Evolutionary conservation across 1,284 basidiomycete species (phyloP), one percentile per base, ranked within the genome.

Genomic region (Phenoliferia sp.): DNA sequence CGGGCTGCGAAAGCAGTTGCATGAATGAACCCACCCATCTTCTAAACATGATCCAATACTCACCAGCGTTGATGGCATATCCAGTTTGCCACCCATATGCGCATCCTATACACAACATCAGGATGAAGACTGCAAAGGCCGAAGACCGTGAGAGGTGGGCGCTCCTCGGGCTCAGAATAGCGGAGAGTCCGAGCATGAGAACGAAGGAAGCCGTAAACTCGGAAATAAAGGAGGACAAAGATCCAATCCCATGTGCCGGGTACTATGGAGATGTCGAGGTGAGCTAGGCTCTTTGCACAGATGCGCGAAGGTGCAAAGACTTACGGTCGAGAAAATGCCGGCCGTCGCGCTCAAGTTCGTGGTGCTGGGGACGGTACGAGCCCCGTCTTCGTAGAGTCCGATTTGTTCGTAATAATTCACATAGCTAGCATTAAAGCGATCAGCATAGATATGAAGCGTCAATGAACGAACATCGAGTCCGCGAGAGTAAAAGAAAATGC

Each of bases 81-180:
- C 58, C 58, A 2, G 58, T 59, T 19, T 59, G 58, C 34, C 34
- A 59, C 3, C 58, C 58, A 19, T 22, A 59, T 1, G 58, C 12
- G 35, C 34, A 16, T 5, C 58, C 58, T 6, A 59, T 59, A 36
- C 58, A 59, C 17, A 59, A 26, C 58, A 59, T 59, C 17, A 59
- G 35, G 58, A 59, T 59, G n/a, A 59, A 59, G 58, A 59, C 35
- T 12, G 58, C 58, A 36, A 59, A 59, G 6, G 58, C 58, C 7
- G 28, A 32, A 19, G 58, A 59, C 33, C 7, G 6, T 36, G 58
- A 59, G 6, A 35, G 58, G 35, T 35, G 33, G 28, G 33, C 34
- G 35, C 33, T 36, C 19, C 58, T 33, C 17, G 33, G 19, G 3
- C 34, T 36, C 1, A 22, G n/a, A 28, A 59, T 39, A 36, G 58